These are phyloP conservation scores for Jaminaea rosea DNA, from an alignment of 1,284 basidiomycete genomes.

Conservation along the genomic window DNA sequence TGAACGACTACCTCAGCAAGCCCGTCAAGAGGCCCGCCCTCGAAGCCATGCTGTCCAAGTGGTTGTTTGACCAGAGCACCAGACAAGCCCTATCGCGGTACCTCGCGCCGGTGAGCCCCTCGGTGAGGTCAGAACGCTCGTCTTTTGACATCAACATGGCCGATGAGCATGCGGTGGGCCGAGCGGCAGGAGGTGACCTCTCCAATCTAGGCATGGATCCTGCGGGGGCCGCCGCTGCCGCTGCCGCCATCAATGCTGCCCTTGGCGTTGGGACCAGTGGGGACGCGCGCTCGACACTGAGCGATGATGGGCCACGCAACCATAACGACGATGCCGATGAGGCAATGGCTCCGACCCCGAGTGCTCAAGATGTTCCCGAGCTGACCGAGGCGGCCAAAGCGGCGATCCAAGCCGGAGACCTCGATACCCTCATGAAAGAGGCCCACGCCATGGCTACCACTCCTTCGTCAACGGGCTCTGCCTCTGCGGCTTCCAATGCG, in stretches of 20 bases:
- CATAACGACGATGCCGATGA: background rate
- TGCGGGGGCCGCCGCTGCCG: background rate
- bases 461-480: too few species aligned
- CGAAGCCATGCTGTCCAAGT: constrained; percentile 31
- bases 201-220: too few species aligned
- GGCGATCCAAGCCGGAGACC: background rate
- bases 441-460: background rate
- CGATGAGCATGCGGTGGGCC: too few species aligned
- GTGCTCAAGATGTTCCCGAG: background rate
- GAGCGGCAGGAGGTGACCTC: background rate
- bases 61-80: constrained; percentile 34
- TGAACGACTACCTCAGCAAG: constrained; percentile 42
- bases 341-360: background rate
- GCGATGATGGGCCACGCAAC: too few species aligned
- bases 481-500: background rate
- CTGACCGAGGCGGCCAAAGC: background rate
- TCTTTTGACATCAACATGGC: background rate
- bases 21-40: constrained; percentile 38
- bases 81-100: constrained; percentile 28
- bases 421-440: background rate
- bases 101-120: constrained; percentile 10
- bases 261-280: background rate
- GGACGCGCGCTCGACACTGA: too few species aligned
- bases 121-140: background rate
- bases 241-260: too few species aligned